Evolutionary conservation across 2,329 filamentous ascomycete genomes (phyloP), one percentile per base, ranked within the genome.

Genomic region (Monilinia laxa): DNA sequence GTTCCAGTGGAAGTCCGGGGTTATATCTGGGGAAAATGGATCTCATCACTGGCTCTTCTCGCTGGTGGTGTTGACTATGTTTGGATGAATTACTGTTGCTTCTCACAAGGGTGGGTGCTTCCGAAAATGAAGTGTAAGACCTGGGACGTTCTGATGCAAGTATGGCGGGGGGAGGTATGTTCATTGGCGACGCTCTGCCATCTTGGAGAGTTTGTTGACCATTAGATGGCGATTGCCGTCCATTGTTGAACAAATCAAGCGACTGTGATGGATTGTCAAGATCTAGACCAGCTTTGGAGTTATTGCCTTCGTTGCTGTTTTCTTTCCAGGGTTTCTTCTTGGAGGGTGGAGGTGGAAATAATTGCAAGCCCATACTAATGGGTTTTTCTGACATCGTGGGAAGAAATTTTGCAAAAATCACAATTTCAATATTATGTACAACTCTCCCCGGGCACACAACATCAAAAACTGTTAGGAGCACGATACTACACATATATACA

Each of bases 11-110:
- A 31, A 91, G 75, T 1, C 83, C 83, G 3, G 87, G 88, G 73
- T 93, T 87, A 75, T 92, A 93, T 40, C 84, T 83, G 10, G 90
- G 90, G 72, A 93, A 93, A 72, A 93, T 92, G 31, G 90, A 93
- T 42, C 85, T 84, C 72, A 90, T 82, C 0, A 83, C 79, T 7
- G 79, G 77, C 68, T 78, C 79, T 68, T 79, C 79, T 67, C 67
- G 70, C 73, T 74, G 20, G 31, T 87, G 87, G 62, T 84, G 83
- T 70, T 87, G 86, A 25, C 85, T 88, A 74, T 78, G 84, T 64
- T 83, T 79, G 1, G 84, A 85, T 23, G 80, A 78, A 58, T 78
- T 80, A 73, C 83, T 86, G 59, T 79, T 79, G 68, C 78, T 80
- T 59, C 82, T 79, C 14, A 82, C 81, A 52, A 85, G 77, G 2